Percentiles rank a stretch among this genome's conserved stretches.
Conservation (phyloP, 116 monocot species). For the Phalaenopsis hybrid region DNA sequence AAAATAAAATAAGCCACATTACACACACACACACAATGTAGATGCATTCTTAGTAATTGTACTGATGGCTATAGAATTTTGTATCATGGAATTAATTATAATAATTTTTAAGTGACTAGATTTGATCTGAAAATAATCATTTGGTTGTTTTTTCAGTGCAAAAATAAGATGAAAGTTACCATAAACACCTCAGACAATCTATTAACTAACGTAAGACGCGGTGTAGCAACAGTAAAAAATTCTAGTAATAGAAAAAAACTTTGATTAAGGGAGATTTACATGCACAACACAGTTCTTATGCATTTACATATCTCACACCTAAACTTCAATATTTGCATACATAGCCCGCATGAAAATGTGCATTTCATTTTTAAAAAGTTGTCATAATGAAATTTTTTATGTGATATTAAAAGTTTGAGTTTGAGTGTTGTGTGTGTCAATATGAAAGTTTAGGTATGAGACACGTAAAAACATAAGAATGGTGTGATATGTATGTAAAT, state of each 20-base stretch:
- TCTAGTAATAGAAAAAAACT: background rate
- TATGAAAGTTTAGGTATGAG: too few species aligned
- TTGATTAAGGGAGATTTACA: too few species aligned
- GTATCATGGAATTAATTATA: background rate
- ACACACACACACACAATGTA: background rate
- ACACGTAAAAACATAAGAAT: too few species aligned
- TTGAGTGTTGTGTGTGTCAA: too few species aligned
- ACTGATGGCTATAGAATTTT: background rate
- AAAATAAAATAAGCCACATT: background rate
- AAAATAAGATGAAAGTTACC: background rate
- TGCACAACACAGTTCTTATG: too few species aligned
- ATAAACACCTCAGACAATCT: background rate
- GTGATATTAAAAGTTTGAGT: too few species aligned
- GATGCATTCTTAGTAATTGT: background rate
- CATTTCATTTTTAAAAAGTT: too few species aligned
- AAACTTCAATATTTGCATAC: too few species aligned
- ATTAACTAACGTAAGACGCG: background rate
- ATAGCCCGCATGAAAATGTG: too few species aligned
- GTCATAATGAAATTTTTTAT: too few species aligned
- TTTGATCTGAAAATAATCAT: background rate
- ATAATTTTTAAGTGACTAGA: background rate
- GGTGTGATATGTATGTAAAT: too few species aligned
- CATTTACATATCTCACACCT: too few species aligned
- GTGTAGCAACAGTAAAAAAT: background rate
- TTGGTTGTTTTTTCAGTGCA: background rate